Conservation (phyloP, 352 stramenopile species). For the Pythium guiyangense region DNA sequence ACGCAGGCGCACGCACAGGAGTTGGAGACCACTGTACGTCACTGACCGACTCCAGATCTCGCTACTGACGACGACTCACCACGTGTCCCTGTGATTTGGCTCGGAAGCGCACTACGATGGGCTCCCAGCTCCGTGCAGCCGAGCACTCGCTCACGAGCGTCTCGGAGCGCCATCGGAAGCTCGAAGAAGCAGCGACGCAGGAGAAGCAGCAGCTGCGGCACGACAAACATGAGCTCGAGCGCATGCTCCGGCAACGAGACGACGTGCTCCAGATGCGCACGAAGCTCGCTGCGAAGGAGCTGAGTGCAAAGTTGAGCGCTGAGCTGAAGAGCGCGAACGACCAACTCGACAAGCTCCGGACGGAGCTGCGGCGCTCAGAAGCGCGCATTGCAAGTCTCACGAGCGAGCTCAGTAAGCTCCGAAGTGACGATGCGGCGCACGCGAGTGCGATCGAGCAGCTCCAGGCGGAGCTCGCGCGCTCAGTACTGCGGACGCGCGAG, state of each 20-base stretch:
- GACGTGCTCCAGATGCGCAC: conserved; percentile 14
- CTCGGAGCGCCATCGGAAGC: conserved; percentile 9
- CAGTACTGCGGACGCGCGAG: not conserved
- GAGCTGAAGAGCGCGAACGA: conserved; percentile 13
- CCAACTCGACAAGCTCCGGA: conserved; percentile 17
- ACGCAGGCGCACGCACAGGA: conserved; percentile 2
- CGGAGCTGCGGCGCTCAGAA: conserved; percentile 10
- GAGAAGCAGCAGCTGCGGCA: conserved; percentile 27
- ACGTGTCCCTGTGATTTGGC: too few species aligned
- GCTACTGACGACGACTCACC: too few species aligned
- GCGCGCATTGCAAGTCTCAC: not conserved
- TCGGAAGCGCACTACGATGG: conserved; percentile 2
- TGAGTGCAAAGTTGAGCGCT: conserved; percentile 11
- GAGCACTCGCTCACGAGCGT: conserved; percentile 7
- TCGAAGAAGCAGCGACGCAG: conserved; percentile 18
- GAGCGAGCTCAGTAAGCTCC: conserved; percentile 5
- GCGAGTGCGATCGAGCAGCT: not conserved
- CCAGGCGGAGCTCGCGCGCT: not conserved
- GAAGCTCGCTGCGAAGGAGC: conserved; percentile 9
- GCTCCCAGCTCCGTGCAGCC: not conserved
- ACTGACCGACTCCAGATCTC: too few species aligned
- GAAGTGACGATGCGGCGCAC: not conserved
- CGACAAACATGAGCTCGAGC: conserved; percentile 31
- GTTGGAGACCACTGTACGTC: conserved; percentile 5
- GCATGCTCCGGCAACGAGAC: conserved; percentile 21